Percentiles rank a stretch among this genome's conserved stretches.
phyloP scores from a whole-genome alignment of 2,329 filamentous ascomycete species.

The Dothistroma septosporum region DNA sequence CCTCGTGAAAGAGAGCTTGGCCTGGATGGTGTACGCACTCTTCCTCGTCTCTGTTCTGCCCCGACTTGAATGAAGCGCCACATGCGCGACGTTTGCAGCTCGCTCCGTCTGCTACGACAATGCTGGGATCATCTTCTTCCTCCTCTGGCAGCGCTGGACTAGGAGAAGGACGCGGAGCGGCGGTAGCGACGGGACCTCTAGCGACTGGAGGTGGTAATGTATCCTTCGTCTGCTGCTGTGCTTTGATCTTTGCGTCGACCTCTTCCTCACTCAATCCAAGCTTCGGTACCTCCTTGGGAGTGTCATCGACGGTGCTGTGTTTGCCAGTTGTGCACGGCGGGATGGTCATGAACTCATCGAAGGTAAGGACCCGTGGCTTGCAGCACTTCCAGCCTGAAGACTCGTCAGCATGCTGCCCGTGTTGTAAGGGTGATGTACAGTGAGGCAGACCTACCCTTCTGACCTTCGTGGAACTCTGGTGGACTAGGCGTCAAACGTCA shows the following conservation, averaged over 20 bases:
- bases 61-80: constrained; percentile 60
- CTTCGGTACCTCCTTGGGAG: constrained; percentile 40
- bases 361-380: constrained; percentile 92
- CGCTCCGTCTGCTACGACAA: constrained; percentile 68
- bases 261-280: constrained; percentile 28
- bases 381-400: constrained; percentile 95
- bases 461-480: constrained; percentile 93
- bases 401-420: constrained; percentile 3
- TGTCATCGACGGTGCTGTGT: constrained; percentile 82
- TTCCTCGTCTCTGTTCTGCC: constrained; percentile 62
- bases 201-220: constrained; percentile 27
- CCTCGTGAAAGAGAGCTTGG: constrained; percentile 90
- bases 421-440: not conserved
- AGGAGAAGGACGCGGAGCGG: constrained; percentile 35
- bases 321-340: constrained; percentile 87
- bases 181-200: constrained; percentile 27
- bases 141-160: constrained; percentile 63
- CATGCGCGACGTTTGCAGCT: constrained; percentile 77
- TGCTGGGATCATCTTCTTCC: constrained; percentile 77
- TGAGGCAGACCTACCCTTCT: constrained; percentile 69
- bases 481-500: constrained; percentile 18
- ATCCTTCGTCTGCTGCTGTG: constrained; percentile 26
- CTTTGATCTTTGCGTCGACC: constrained; percentile 33
- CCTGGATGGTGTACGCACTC: constrained; percentile 86
- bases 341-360: constrained; percentile 95